Conservation (phyloP, 179 eudicot genomes). For the Gypsophila paniculata region DNA sequence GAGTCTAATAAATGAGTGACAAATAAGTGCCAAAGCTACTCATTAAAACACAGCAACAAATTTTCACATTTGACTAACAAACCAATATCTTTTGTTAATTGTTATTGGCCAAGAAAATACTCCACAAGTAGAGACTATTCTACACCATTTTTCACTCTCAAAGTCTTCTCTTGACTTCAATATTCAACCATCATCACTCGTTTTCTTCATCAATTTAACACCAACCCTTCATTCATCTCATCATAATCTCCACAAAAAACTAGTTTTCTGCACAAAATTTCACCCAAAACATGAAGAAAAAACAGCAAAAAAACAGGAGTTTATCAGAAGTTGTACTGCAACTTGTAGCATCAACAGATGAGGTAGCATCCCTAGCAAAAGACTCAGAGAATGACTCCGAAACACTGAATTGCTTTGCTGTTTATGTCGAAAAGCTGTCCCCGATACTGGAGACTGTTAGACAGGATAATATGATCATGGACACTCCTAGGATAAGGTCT, state of each 20-base stretch:
- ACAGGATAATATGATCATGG: slow-evolving; percentile 34
- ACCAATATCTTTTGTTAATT: background rate
- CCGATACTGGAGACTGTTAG: slow-evolving; percentile 46
- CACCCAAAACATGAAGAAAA: slow-evolving; percentile 8
- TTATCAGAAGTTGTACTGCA: slow-evolving; percentile 38
- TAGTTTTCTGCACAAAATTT: background rate
- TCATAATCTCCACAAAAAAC: background rate
- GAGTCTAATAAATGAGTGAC: slow-evolving; percentile 1
- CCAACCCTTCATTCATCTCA: too few species aligned
- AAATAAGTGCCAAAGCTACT: background rate
- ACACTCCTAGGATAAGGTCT: slow-evolving; percentile 39
- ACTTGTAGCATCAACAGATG: slow-evolving; percentile 40
- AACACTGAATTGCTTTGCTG: slow-evolving; percentile 36
- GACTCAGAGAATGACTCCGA: slow-evolving; percentile 32
- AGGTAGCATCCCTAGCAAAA: slow-evolving; percentile 38
- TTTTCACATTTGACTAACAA: background rate
- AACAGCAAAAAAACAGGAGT: slow-evolving; percentile 20
- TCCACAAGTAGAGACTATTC: background rate
- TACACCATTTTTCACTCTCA: slow-evolving; percentile 4
- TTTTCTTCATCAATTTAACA: background rate
- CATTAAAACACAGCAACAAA: background rate
- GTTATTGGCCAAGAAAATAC: background rate
- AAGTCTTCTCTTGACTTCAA: slow-evolving; percentile 14
- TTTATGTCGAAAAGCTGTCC: slow-evolving; percentile 41
- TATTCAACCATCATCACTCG: slow-evolving; percentile 17